Evolutionary conservation across 73 alveolate species (phyloP).

Genomic region (Paramecium sonneborni): DNA sequence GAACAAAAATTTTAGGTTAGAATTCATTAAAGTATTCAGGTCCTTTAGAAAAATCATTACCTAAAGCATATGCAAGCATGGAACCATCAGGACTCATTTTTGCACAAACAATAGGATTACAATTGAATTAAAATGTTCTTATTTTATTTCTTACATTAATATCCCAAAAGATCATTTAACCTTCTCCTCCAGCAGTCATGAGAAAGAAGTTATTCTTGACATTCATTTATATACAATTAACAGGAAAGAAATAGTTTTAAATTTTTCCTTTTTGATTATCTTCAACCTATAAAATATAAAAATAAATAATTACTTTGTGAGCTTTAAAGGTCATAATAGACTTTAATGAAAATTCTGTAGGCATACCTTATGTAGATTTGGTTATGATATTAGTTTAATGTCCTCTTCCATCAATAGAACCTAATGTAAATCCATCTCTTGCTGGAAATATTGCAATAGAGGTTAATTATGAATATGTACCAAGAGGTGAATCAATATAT

Average conservation of each 20-base stretch:
- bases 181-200: constrained; percentile 64
- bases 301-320: neutral
- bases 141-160: constrained; percentile 52
- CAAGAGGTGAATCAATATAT: constrained; percentile 27
- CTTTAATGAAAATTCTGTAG: constrained; percentile 35
- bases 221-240: constrained; percentile 6
- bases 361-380: neutral
- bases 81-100: constrained; percentile 51
- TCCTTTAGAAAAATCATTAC: constrained; percentile 45
- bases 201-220: neutral
- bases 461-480: constrained; percentile 19
- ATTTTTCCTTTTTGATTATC: constrained; percentile 27
- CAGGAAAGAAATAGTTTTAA: constrained; percentile 34
- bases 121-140: neutral
- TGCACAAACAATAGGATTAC: constrained; percentile 2
- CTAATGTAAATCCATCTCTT: constrained; percentile 45
- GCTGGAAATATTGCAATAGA: neutral
- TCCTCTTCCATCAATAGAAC: constrained; percentile 57
- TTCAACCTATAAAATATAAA: neutral
- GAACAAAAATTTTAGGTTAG: constrained; percentile 11
- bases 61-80: constrained; percentile 25
- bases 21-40: constrained; percentile 37
- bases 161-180: constrained; percentile 56
- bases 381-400: constrained; percentile 34
- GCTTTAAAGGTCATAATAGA: constrained; percentile 55